Conservation (phyloP, 495 filamentous ascomycete species). For the Amorphotheca resinae region DNA sequence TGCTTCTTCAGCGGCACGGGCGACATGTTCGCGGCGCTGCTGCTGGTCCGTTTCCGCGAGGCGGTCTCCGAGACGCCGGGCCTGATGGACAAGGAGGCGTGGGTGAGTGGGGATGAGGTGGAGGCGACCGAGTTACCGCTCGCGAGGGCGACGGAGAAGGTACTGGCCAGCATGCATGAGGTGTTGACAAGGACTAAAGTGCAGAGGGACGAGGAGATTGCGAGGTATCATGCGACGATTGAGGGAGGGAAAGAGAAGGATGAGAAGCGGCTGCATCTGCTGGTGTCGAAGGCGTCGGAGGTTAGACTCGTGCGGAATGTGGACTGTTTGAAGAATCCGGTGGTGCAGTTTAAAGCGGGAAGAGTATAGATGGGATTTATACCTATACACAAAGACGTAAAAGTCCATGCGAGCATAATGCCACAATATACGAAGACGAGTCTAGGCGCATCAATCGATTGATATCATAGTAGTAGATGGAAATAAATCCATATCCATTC, state of each 20-base stretch:
- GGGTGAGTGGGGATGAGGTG: conserved; percentile 58
- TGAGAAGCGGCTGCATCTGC: conserved; percentile 50
- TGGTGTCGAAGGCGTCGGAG: conserved; percentile 65
- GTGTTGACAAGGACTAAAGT: conserved; percentile 67
- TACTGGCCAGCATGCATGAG: conserved; percentile 85
- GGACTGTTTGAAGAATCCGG: conserved; percentile 48
- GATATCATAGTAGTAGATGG: neutral
- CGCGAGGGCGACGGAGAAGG: conserved; percentile 70
- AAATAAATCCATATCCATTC: neutral
- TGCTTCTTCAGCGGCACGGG: conserved; percentile 93
- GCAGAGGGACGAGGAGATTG: conserved; percentile 46
- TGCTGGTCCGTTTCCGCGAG: conserved; percentile 79
- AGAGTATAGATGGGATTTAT: conserved; percentile 25
- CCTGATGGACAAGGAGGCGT: conserved; percentile 41
- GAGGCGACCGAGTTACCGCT: conserved; percentile 61
- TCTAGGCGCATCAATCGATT: neutral
- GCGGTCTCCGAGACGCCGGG: conserved; percentile 37
- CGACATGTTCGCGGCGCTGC: conserved; percentile 95
- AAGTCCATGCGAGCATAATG: neutral
- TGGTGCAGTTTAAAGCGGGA: conserved; percentile 43
- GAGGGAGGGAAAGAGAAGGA: conserved; percentile 29
- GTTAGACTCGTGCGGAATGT: conserved; percentile 65
- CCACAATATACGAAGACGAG: neutral
- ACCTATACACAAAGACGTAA: neutral
- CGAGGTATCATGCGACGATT: conserved; percentile 24